Base-by-base conservation (phyloP, 2,329 filamentous ascomycete species). In the Penicillium oxalicum region DNA sequence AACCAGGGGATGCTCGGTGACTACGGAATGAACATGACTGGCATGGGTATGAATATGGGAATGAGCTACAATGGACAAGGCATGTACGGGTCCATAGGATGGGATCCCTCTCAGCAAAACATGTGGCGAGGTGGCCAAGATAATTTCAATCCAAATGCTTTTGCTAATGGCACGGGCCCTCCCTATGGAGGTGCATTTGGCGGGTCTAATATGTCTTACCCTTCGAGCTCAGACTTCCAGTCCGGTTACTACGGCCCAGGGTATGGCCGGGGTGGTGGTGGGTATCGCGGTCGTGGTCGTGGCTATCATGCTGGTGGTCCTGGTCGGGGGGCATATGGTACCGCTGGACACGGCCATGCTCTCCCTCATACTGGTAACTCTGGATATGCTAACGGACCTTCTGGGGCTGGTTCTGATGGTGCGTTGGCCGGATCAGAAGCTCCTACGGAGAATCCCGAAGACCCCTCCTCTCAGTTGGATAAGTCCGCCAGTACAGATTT, bases 101-200 rank as follows among this genome's bases (percentile, higher is more conserved):
- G 85, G 84, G 87, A 85, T 78, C 79, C 79, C 77, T 84, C 86
- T 75, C 84, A 87, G 76, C 82, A 70, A 65, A 71, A 67, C 70
- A 70, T 84, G 78, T 89, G 85, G 86, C 87, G 84, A 84, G 81
- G 82, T 78, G 81, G 82, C 78, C 84, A 86, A 85, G 85, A 88
- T 88, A 89, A 88, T 86, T 88, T 82, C 84, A 90, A 85, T 80
- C 80, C 82, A 86, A 88, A 82, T 87, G 83, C 82, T 81, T 80
- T 74, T 65, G 67, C 81, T 73, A 70, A 78, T 79, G 82, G 83
- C 78, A 87, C 87, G 81, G 83, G 82, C 78, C 83, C 84, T 87
- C 85, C 88, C 75, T 88, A 81, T 82, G 85, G 84, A 75, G 79
- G 80, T 81, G 84, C 83, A 75, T 88, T 79, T 73, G 74, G 75